Evolutionary conservation across 2,329 filamentous ascomycete species (phyloP), one percentile per base, ranked within the genome.

Genomic region (Aspergillus luchuensis): DNA sequence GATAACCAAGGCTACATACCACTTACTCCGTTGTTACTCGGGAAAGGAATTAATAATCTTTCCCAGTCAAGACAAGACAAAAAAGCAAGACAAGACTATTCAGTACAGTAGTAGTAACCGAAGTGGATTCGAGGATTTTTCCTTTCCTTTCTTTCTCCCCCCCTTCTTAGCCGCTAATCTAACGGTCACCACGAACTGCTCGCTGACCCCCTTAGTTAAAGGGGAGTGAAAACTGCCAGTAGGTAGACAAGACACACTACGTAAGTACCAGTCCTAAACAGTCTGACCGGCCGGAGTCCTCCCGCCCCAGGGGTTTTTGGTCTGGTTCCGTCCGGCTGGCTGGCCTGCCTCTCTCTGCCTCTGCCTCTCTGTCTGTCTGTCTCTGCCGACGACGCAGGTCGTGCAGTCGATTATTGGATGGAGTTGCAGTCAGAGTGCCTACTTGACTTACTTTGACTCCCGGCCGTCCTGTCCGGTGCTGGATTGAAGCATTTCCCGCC

Each of bases 381-480:
- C 41, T 45, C n/a, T 45, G 21, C 41, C 17, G 41, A 45, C 17
- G 17, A 45, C 47, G 47, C 47, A 50, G 25, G 39, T 47, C 53
- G 53, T 56, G 53, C 53, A 56, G 53, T n/a, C 43, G 41, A 56
- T 47, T 47, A 56, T 56, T 56, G 53, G 53, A 56, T 36, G 43
- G 53, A 43, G 13, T 56, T 43, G 28, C 53, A 56, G 53, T 21
- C 53, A 56, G 39, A 39, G 10, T 17, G 53, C 39, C 53, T 30
- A 4, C 30, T 36, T 36, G 33, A 36, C 33, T 36, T 36, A 36
- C 33, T 36, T 36, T 36, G 33, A 36, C 11, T 36, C 33, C 33
- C 33, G 33, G 33, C 33, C 33, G 33, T 36, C 33, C 33, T 36
- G 8, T 43, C 41, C 17, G n/a, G 41, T 43, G 17, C 41, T 43